These are phyloP conservation scores for Fusarium sp. DNA, from an alignment of 2,329 filamentous ascomycete species.

Conservation along the genomic window DNA sequence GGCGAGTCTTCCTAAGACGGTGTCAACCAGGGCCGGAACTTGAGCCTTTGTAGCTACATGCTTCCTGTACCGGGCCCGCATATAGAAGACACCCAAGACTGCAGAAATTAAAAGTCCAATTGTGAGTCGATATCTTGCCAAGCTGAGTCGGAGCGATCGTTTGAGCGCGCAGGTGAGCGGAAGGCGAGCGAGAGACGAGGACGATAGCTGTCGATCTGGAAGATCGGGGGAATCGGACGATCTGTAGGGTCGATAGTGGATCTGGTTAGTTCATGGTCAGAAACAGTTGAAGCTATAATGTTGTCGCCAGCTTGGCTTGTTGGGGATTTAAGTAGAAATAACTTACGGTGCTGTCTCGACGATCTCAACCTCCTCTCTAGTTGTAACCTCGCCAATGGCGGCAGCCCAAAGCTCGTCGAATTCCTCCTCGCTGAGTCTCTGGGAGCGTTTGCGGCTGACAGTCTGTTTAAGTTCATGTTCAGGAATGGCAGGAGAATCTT, in stretches of 20 bases:
- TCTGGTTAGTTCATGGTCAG: constrained; percentile 88
- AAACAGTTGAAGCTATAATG: constrained; percentile 50
- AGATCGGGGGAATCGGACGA: constrained; percentile 71
- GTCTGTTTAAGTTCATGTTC: constrained; percentile 83
- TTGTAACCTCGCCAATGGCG: constrained; percentile 78
- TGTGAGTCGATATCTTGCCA: constrained; percentile 89
- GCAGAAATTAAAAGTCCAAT: constrained; percentile 74
- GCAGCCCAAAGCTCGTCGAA: constrained; percentile 89
- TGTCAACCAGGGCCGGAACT: constrained; percentile 84
- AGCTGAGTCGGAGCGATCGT: constrained; percentile 79
- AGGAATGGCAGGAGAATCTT: constrained; percentile 68
- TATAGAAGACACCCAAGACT: constrained; percentile 68
- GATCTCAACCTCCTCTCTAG: constrained; percentile 69
- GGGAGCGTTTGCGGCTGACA: constrained; percentile 80
- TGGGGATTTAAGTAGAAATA: constrained; percentile 27
- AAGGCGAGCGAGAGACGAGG: constrained; percentile 91
- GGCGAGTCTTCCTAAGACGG: constrained; percentile 86
- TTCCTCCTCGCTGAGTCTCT: constrained; percentile 85
- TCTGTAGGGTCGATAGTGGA: constrained; percentile 78
- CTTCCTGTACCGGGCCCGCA: constrained; percentile 71
- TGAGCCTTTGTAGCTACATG: constrained; percentile 75
- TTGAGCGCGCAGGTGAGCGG: constrained; percentile 85
- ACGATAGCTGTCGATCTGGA: constrained; percentile 76
- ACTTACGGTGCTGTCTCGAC: constrained; percentile 67
- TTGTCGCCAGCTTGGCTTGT: constrained; percentile 36